Percentiles rank a stretch among this genome's conserved stretches.
Evolutionary conservation across 345 rosid genomes (phyloP).

Genomic region (Murraya paniculata): DNA sequence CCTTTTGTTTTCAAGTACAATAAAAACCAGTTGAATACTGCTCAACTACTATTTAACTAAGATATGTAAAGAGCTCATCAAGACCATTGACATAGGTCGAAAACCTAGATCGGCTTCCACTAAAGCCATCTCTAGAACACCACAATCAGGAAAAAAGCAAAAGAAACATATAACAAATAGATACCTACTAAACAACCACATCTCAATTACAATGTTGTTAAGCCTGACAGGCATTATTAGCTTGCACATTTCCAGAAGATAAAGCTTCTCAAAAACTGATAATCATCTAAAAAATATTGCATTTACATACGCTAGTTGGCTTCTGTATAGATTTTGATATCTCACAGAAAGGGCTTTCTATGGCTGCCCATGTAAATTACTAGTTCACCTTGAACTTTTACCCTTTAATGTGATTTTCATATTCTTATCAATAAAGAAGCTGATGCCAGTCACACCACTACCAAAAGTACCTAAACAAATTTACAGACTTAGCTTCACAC

Average conservation of each 20-base stretch:
- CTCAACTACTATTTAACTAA: not conserved
- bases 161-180: not conserved
- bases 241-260: not conserved
- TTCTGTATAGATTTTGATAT: too few relatives aligned
- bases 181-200: not conserved
- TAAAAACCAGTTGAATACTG: constrained; percentile 1
- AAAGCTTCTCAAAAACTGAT: not conserved
- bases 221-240: too few relatives aligned
- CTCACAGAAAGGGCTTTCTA: not conserved
- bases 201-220: not conserved
- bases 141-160: not conserved
- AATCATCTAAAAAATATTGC: not conserved
- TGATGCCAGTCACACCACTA: not conserved
- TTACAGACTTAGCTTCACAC: not conserved
- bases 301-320: not conserved
- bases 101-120: not conserved
- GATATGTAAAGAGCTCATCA: not conserved
- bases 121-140: not conserved
- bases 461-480: not conserved
- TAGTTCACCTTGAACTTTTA: not conserved
- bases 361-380: not conserved
- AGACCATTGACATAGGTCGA: not conserved
- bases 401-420: not conserved
- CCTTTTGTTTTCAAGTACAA: constrained; percentile 39
- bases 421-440: not conserved